These are phyloP conservation scores for Colletotrichum tanaceti DNA, from an alignment of 2,329 filamentous ascomycete genomes.

Conservation along the genomic window DNA sequence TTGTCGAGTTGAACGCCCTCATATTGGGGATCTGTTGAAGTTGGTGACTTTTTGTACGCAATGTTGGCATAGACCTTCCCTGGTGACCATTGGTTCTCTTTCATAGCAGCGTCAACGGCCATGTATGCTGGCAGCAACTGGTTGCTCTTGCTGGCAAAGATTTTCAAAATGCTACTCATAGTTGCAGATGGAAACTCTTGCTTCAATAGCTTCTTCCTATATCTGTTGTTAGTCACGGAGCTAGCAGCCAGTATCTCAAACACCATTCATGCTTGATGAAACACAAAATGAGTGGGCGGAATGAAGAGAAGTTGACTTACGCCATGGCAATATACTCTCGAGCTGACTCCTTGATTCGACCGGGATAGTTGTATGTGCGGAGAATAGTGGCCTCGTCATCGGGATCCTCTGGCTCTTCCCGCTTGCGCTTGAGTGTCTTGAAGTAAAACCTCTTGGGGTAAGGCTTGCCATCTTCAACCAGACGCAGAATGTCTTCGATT, in stretches of 20 bases:
- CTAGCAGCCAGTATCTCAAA: not conserved
- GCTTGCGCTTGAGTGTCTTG: conserved; percentile 56
- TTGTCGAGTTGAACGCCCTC: conserved; percentile 41
- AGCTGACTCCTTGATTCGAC: conserved; percentile 5
- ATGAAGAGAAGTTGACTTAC: conserved; percentile 22
- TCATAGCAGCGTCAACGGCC: conserved; percentile 45
- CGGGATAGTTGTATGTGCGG: conserved; percentile 3
- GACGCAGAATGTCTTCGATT: conserved; percentile 55
- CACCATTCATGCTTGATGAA: not conserved
- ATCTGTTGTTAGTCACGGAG: not conserved
- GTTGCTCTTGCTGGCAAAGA: conserved; percentile 44
- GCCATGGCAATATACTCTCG: conserved; percentile 9
- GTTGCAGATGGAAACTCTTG: conserved; percentile 52
- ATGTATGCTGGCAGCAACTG: conserved; percentile 52
- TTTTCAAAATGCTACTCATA: conserved; percentile 43
- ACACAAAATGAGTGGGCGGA: not conserved
- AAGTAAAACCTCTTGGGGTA: conserved; percentile 51
- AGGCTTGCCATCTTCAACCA: conserved; percentile 50
- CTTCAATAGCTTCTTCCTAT: conserved; percentile 46
- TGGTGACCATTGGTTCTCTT: not conserved
- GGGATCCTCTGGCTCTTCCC: conserved; percentile 43
- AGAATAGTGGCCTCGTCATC: conserved; percentile 39
- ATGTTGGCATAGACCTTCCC: conserved; percentile 41
- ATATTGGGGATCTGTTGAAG: conserved; percentile 42
- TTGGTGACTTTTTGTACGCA: conserved; percentile 46